Evolutionary conservation across 768 basidiomycete genomes (phyloP).

Genomic region (Lactarius deliciosus): DNA sequence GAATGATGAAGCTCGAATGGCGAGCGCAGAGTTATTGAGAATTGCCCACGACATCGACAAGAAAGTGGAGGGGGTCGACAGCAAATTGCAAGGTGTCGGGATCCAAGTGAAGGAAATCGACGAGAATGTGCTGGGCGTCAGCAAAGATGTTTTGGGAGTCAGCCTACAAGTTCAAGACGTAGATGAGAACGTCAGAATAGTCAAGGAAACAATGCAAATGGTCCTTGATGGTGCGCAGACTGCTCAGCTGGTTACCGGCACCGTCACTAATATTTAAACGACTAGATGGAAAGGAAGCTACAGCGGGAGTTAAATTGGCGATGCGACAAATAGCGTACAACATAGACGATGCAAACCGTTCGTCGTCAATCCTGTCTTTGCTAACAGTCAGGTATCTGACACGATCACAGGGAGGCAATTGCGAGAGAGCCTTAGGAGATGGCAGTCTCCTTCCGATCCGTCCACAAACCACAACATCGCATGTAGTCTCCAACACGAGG

Average conservation of each 20-base stretch:
- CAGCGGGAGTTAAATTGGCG: not conserved
- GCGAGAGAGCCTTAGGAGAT: not conserved
- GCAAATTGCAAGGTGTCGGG: not conserved
- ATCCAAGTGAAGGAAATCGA: not conserved
- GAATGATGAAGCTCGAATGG: not conserved
- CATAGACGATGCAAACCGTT: not conserved
- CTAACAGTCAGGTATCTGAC: not conserved
- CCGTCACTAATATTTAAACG: not conserved
- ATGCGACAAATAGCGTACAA: not conserved
- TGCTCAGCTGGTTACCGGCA: not conserved
- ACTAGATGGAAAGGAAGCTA: not conserved
- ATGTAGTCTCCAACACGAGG: not conserved
- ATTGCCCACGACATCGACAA: not conserved
- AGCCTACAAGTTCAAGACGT: not conserved
- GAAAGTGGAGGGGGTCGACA: not conserved
- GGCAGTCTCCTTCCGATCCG: not conserved
- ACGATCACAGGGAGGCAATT: not conserved
- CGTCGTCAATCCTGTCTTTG: not conserved
- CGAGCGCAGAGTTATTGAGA: not conserved
- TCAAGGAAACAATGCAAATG: not conserved
- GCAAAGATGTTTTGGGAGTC: not conserved
- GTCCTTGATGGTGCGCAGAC: not conserved
- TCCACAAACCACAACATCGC: not conserved
- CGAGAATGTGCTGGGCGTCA: not conserved
- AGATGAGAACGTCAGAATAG: not conserved